Evolutionary conservation across 192 early-diverging fungal genomes (phyloP), one percentile per base, ranked within the genome.

Genomic region (Coemansia sp.): DNA sequence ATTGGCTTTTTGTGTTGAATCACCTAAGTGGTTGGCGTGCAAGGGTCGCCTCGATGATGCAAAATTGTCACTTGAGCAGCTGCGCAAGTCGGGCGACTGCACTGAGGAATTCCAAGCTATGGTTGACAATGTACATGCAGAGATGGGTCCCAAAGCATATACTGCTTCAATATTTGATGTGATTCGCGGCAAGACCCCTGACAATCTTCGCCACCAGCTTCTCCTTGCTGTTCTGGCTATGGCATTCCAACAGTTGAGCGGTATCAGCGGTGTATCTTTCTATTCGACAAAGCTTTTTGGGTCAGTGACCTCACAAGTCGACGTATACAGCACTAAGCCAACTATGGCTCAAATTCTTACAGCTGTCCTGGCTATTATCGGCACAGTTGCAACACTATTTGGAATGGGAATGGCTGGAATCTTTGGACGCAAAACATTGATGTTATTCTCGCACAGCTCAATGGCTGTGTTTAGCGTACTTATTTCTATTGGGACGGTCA

Each of bases 251-350:
- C 93, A 95, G 67, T 68, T 89, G 27, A 85, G 85, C 34, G 93
- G 91, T 21, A 91, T 95, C 58, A 88, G 88, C 69, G 90, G 86
- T 18, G 83, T 92, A 14, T 84, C 90, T 56, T 92, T 88, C 70
- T 95, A 90, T 61, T 88, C 86, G 0, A 90, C 91, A 12, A 85
- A 83, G 0, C 89, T 93, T 25, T 89, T 93, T 71, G 69, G 54
- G 19, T 51, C 66, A 14, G 70, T 47, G 56, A 84, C 60, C 7
- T 24, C 28, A 23, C 54, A 59, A 1, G 8, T 7, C 6, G 55
- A 19, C 53, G 31, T 26, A 26, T 57, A 83, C 62, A 41, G 48
- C 50, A 10, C 48, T 44, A 52, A 34, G 23, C 78, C 73, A 6
- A 81, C 68, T 0, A 21, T 67, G 65, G 68, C 78, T 1, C 78